phyloP scores from a whole-genome alignment of 2,329 filamentous ascomycete genomes.

The Triangularia setosa region DNA sequence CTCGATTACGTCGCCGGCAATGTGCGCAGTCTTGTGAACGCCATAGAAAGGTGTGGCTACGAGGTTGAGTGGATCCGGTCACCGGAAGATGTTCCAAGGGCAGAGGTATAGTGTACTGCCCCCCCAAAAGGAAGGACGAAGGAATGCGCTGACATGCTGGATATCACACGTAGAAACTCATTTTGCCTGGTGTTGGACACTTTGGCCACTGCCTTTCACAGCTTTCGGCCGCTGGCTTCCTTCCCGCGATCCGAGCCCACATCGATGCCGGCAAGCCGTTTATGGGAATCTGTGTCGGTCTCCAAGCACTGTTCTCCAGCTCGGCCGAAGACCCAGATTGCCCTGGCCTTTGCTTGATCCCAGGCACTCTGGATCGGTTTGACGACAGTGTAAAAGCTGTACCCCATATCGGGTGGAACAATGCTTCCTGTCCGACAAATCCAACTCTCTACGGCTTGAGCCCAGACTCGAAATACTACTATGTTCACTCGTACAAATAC shows the following conservation, averaged over 20 bases:
- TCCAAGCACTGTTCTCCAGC: constrained; percentile 84
- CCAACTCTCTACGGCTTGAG: constrained; percentile 70
- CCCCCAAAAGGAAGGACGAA: neutral
- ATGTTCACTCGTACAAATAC: constrained; percentile 91
- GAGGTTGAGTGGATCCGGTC: constrained; percentile 86
- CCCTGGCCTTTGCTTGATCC: constrained; percentile 71
- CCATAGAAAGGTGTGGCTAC: constrained; percentile 93
- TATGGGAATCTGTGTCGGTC: constrained; percentile 93
- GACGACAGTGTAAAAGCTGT: constrained; percentile 76
- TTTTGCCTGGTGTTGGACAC: constrained; percentile 93
- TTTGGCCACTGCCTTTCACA: constrained; percentile 94
- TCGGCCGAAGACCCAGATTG: constrained; percentile 74
- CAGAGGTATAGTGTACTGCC: constrained; percentile 58
- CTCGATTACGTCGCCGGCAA: constrained; percentile 94
- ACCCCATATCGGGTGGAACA: constrained; percentile 99
- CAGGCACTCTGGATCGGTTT: constrained; percentile 70
- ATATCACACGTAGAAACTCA: constrained; percentile 64
- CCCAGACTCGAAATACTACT: constrained; percentile 92
- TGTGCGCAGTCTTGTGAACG: constrained; percentile 91
- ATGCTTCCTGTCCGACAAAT: constrained; percentile 52
- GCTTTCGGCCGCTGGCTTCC: constrained; percentile 75
- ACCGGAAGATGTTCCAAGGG: constrained; percentile 77
- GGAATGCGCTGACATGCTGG: neutral
- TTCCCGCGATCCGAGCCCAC: constrained; percentile 76
- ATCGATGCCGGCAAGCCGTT: constrained; percentile 92